Percentiles rank a stretch among this genome's conserved stretches.
Evolutionary conservation across 441 rosid species (phyloP).

Genomic region (Corymbia citriodora): DNA sequence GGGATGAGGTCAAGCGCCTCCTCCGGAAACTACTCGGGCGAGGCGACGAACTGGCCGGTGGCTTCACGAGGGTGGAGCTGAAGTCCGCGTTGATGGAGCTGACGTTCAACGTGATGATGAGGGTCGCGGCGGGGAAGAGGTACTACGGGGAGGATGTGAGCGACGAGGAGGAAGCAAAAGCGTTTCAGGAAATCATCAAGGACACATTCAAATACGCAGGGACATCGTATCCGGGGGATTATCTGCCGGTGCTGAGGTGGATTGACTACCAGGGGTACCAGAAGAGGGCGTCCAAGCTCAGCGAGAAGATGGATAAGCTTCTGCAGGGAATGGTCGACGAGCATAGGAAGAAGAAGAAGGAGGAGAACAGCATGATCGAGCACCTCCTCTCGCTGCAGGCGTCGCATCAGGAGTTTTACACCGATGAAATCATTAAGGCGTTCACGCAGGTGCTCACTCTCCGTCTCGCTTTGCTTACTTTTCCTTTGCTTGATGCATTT

Average conservation of each 20-base stretch:
- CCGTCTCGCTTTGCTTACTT: neutral
- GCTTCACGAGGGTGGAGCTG: neutral
- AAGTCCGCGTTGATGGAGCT: neutral
- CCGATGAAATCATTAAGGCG: slow-evolving; percentile 8
- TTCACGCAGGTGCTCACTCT: neutral
- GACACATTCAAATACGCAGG: neutral
- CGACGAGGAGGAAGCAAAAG: neutral
- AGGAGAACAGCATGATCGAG: neutral
- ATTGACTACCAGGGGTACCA: neutral
- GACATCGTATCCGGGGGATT: neutral
- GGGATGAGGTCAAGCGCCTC: neutral
- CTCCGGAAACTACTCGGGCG: neutral
- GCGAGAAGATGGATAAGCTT: neutral
- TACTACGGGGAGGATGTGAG: no score
- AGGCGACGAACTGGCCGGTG: neutral
- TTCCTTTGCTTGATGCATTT: no score
- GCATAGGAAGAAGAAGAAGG: neutral
- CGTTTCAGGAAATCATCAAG: neutral
- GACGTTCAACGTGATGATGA: neutral
- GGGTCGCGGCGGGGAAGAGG: no score
- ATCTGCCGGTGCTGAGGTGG: neutral
- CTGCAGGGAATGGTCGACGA: neutral
- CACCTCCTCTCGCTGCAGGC: neutral
- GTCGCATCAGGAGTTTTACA: neutral
- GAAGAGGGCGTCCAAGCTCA: neutral